These are phyloP conservation scores for Piloderma croceum DNA, from an alignment of 768 basidiomycete species.

Conservation along the genomic window DNA sequence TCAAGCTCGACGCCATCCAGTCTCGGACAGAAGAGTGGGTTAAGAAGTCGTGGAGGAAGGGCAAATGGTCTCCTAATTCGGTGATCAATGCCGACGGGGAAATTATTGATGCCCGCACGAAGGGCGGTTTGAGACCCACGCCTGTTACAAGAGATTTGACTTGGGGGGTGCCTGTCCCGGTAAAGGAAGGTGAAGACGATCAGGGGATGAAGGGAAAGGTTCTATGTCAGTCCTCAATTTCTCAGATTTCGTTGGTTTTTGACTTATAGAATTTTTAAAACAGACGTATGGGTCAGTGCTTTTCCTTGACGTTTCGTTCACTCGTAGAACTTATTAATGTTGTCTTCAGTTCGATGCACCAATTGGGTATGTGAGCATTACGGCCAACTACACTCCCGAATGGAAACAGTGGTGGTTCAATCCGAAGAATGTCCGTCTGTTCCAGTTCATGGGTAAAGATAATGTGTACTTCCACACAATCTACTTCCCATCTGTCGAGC, in stretches of 20 bases:
- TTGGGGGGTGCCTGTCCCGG: conserved; percentile 95
- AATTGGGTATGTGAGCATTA: conserved; percentile 96
- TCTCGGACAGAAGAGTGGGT: conserved; percentile 85
- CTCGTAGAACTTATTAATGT: conserved; percentile 2
- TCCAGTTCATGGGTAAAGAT: conserved; percentile 99
- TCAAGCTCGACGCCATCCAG: conserved; percentile 81
- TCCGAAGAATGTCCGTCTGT: conserved; percentile 80
- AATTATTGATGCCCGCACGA: conserved; percentile 84
- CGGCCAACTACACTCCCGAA: conserved; percentile 87
- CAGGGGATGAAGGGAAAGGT: conserved; percentile 91
- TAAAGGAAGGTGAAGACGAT: conserved; percentile 62
- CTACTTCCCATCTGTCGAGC: conserved; percentile 84
- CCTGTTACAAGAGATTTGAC: conserved; percentile 90
- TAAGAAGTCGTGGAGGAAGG: conserved; percentile 65
- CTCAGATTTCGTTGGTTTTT: too few species aligned
- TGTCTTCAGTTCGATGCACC: conserved; percentile 85
- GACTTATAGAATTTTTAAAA: too few species aligned
- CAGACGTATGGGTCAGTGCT: conserved; percentile 87
- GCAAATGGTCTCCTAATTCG: conserved; percentile 90
- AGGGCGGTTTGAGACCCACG: conserved; percentile 78
- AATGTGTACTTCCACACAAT: conserved; percentile 98
- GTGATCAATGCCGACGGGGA: conserved; percentile 86
- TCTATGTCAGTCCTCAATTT: conserved; percentile 77
- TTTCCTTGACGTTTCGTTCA: neutral
- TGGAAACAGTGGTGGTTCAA: conserved; percentile 99